Evolutionary conservation across 164 flowering plant species (phyloP).

Genomic region (Magnolia changhungtana): DNA sequence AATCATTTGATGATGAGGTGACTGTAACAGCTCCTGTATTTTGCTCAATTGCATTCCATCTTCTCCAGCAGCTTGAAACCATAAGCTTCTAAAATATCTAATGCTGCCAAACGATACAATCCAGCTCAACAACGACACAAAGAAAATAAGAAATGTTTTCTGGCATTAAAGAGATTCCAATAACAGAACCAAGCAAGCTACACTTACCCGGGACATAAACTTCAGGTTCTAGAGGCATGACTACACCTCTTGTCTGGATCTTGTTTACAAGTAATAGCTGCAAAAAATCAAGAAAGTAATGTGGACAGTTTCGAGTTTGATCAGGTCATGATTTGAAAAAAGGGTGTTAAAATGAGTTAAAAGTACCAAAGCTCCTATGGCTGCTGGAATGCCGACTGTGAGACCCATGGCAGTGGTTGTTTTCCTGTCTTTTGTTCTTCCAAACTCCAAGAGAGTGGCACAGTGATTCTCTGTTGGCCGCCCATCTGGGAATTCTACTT

Average conservation of each 20-base stretch:
- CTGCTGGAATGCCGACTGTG: slow-evolving; percentile 92
- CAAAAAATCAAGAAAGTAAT: slow-evolving; percentile 7
- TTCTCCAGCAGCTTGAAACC: slow-evolving; percentile 71
- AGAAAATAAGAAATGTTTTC: background rate
- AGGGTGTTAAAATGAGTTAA: background rate
- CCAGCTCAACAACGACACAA: background rate
- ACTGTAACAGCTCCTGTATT: background rate
- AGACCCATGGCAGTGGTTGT: slow-evolving; percentile 81
- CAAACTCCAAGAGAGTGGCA: slow-evolving; percentile 77
- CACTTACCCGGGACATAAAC: slow-evolving; percentile 79
- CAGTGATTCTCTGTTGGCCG: slow-evolving; percentile 50
- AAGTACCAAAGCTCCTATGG: slow-evolving; percentile 87
- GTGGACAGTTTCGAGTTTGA: background rate
- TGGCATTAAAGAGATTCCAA: background rate
- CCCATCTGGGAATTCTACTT: slow-evolving; percentile 62
- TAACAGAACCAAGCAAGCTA: background rate
- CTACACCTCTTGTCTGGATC: slow-evolving; percentile 65
- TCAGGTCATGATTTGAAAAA: background rate
- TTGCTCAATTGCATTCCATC: slow-evolving; percentile 30
- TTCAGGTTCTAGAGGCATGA: slow-evolving; percentile 82
- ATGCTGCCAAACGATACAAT: slow-evolving; percentile 41
- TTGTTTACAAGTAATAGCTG: slow-evolving; percentile 80
- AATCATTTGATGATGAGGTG: background rate
- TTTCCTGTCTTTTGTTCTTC: slow-evolving; percentile 53
- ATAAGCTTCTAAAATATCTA: slow-evolving; percentile 65